Evolutionary conservation across 2,329 filamentous ascomycete species (phyloP), one percentile per base, ranked within the genome.

Genomic region (Fusarium siculi): DNA sequence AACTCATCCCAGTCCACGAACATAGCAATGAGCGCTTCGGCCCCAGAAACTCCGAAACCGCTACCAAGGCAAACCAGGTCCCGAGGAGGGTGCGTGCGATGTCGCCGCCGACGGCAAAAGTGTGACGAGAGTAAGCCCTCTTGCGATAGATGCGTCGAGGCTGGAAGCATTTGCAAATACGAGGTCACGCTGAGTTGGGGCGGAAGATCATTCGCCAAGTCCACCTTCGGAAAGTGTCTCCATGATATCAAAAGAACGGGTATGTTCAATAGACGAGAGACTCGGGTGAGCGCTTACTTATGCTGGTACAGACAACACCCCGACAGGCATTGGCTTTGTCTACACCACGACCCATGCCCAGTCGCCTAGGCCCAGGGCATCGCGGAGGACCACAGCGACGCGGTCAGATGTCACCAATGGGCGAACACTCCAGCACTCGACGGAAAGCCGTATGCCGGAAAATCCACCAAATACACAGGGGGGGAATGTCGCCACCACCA

Each of bases 61-160:
- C 8, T 34, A 15, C 15, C 32, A 11, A 74, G 46, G 25, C 40
- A 30, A 9, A 65, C 59, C 5, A 61, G 74, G 5, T 76, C 74
- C 4, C 74, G 74, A 9, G 53, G 53, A 1, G 70, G 74, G 2
- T 76, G 72, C 25, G 65, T 63, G 30, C 43, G 72, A 46, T 76
- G 74, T 43, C 66, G 65, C 6, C 37, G 46, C 2, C 64, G 74
- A 7, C 69, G 70, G 4, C 72, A 76, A 30, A 76, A 62, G 40
- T 76, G 74, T 47, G 66, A 74, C 9, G 69, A 74, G 46, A 36
- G 63, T 12, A 67, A 70, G 44, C 74, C 74, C 7, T 64, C 39
- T 5, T 76, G 74, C 32, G 50, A 54, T 15, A 63, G 54, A 55
- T 76, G 74, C 10, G 34, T 47, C 12, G 42, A 54, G 3, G 65